Evolutionary conservation across 352 stramenopile species (phyloP).

Genomic region (Pythium aristosporum): DNA sequence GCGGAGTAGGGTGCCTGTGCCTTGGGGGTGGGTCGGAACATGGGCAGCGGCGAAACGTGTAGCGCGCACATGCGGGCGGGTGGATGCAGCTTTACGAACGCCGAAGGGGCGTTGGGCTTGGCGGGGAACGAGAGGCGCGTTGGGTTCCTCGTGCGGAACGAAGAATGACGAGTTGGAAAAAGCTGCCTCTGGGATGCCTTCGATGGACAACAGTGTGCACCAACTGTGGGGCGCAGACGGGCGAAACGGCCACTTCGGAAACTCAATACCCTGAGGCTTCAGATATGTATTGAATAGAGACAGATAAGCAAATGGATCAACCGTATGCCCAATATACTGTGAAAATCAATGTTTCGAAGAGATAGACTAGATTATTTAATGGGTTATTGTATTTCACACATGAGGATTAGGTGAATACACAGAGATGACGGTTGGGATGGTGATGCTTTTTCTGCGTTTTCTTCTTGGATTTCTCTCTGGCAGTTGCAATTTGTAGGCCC

Average conservation of each 20-base stretch:
- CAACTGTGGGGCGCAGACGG: conserved; percentile 10
- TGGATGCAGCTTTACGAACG: not conserved
- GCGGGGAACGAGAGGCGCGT: not conserved
- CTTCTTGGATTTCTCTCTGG: not conserved
- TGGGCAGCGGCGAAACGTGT: conserved; percentile 12
- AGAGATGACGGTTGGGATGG: not conserved
- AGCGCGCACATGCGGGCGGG: conserved; percentile 9
- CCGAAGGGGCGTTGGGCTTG: not conserved
- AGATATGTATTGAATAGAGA: too few relatives aligned
- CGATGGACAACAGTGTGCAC: not conserved
- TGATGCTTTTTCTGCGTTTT: conserved; percentile 4
- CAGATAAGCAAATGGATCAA: not conserved
- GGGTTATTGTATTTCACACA: conserved; percentile 6
- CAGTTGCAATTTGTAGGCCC: not conserved
- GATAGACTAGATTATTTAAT: conserved; percentile 1
- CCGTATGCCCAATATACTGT: not conserved
- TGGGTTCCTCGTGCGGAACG: conserved; percentile 1
- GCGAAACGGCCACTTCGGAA: not conserved
- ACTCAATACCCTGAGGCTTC: too few relatives aligned
- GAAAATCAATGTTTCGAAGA: not conserved
- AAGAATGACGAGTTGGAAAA: conserved; percentile 11
- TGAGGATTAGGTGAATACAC: conserved; percentile 12
- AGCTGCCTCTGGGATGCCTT: not conserved
- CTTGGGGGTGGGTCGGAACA: conserved; percentile 1
- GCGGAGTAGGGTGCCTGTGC: not conserved